phyloP scores from a whole-genome alignment of 805 yeast genomes.

The Alloascoidea africana region DNA sequence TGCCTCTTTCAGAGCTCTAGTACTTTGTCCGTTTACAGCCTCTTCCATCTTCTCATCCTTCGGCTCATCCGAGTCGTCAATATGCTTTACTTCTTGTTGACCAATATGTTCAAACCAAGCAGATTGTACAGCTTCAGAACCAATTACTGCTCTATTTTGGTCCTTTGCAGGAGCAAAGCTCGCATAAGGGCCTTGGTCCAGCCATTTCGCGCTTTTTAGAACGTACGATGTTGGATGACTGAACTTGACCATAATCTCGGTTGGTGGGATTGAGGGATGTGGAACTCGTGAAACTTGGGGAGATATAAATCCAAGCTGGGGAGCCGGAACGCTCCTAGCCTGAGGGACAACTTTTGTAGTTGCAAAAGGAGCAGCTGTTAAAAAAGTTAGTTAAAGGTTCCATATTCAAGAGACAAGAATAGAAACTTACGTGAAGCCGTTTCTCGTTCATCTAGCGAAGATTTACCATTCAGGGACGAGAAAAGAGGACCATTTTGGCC shows the following conservation, averaged over 20 bases:
- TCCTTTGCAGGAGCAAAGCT: constrained; percentile 57
- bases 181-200: constrained; percentile 31
- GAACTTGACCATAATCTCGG: constrained; percentile 29
- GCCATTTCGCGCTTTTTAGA: constrained; percentile 52
- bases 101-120: constrained; percentile 37
- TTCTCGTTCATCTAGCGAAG: constrained; percentile 62
- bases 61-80: constrained; percentile 2
- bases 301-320: constrained; percentile 29
- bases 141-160: constrained; percentile 38
- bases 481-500: constrained; percentile 67
- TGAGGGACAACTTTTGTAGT: constrained; percentile 57
- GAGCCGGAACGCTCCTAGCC: constrained; percentile 20
- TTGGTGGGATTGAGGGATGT: constrained; percentile 32
- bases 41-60: constrained; percentile 2
- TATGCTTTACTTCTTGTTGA: constrained; percentile 19
- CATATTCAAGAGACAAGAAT: neutral
- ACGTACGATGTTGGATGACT: constrained; percentile 14
- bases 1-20: neutral
- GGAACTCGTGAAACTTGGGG: constrained; percentile 29
- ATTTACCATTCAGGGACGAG: constrained; percentile 53
- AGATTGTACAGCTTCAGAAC: constrained; percentile 17
- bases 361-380: constrained; percentile 39
- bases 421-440: constrained; percentile 18
- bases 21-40: constrained; percentile 1
- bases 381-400: neutral